Percentiles rank a stretch among this genome's conserved stretches.
Evolutionary conservation across 345 rosid species (phyloP).

Genomic region (Eucalyptus pauciflora): DNA sequence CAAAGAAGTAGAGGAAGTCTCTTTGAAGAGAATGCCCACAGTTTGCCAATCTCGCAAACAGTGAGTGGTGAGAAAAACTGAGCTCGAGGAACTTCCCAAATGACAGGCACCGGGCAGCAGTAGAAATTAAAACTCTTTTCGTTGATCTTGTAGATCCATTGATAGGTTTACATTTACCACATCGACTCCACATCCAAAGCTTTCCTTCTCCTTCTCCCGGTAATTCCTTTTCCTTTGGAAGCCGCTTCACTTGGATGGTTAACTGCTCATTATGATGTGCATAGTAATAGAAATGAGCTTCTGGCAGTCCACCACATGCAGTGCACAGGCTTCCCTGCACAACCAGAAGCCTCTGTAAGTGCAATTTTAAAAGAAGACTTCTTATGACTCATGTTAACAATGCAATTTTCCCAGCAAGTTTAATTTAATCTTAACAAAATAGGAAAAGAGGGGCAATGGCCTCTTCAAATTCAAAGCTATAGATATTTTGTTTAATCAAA

Average conservation of each 20-base stretch:
- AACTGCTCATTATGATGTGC: conserved; percentile 79
- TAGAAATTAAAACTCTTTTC: conserved; percentile 69
- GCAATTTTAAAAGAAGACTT: not conserved
- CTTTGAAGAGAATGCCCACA: conserved; percentile 80
- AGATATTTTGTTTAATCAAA: not conserved
- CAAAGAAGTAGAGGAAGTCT: conserved; percentile 88
- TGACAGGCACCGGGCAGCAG: conserved; percentile 69
- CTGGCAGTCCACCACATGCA: conserved; percentile 54
- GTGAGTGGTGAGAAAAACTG: conserved; percentile 49
- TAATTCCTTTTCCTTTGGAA: conserved; percentile 19
- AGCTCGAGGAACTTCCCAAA: conserved; percentile 96
- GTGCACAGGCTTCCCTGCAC: conserved; percentile 61
- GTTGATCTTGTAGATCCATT: conserved; percentile 45
- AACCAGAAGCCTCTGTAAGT: not conserved
- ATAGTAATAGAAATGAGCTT: conserved; percentile 74
- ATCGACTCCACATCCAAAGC: conserved; percentile 98
- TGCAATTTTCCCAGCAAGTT: not conserved
- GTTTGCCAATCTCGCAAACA: conserved; percentile 28
- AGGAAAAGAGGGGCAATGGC: not conserved
- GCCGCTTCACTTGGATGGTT: conserved; percentile 56
- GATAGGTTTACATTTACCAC: conserved; percentile 59
- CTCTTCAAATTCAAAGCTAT: not conserved
- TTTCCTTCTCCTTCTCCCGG: conserved; percentile 69
- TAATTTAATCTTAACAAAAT: not conserved
- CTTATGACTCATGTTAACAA: not conserved